These are phyloP conservation scores for Cryptomeria japonica DNA, from an alignment of 75 land plant species.

Conservation along the genomic window DNA sequence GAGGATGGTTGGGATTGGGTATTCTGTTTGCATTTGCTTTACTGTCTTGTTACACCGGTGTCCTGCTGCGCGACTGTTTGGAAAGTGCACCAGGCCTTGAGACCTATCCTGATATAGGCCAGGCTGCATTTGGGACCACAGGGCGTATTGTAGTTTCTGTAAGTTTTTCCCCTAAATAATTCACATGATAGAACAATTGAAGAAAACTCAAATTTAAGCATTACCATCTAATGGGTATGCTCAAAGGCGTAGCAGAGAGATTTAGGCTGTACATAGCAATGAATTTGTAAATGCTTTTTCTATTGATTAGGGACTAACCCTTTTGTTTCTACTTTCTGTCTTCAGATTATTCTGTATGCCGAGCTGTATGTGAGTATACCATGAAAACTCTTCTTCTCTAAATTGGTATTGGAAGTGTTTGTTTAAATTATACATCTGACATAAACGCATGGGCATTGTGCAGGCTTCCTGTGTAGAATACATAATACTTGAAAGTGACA, in stretches of 20 bases:
- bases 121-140: conserved; percentile 75
- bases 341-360: conserved; percentile 77
- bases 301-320: not conserved
- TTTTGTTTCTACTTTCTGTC: conserved; percentile 6
- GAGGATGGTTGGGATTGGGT: conserved; percentile 69
- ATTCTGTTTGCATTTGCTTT: conserved; percentile 53
- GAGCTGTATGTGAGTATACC: conserved; percentile 82
- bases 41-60: conserved; percentile 73
- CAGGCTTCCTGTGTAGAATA: conserved; percentile 84
- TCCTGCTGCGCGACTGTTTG: conserved; percentile 60
- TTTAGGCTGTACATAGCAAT: not conserved
- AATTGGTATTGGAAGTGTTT: not conserved
- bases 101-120: conserved; percentile 88
- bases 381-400: not conserved
- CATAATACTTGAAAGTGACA: conserved; percentile 78
- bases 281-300: not conserved
- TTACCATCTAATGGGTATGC: not conserved
- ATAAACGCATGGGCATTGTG: conserved; percentile 9
- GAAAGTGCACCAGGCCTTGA: conserved; percentile 65
- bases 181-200: not conserved
- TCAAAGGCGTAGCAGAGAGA: not conserved
- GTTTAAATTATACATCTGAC: not conserved
- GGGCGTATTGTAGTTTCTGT: conserved; percentile 71
- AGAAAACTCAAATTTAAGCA: not conserved
- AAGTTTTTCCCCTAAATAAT: conserved; percentile 12